phyloP scores from a whole-genome alignment of 2,329 filamentous ascomycete species.

The Venturia nashicola region DNA sequence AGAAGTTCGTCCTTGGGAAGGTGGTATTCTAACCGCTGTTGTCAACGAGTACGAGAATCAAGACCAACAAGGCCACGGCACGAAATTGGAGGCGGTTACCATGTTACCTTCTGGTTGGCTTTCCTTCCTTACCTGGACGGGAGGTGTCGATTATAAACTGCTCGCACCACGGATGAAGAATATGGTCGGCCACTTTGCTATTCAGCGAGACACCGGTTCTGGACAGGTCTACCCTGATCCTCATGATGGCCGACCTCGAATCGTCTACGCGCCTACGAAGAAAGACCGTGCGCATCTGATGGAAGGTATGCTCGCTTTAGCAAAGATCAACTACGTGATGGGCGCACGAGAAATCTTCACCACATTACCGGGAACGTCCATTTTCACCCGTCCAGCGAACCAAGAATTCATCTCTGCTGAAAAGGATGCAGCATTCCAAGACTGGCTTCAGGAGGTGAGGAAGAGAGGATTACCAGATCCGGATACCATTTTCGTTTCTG shows the following conservation, averaged over 20 bases:
- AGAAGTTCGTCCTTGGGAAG: constrained; percentile 51
- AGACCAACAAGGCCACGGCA: constrained; percentile 68
- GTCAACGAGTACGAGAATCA: constrained; percentile 69
- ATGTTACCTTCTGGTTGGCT: constrained; percentile 62
- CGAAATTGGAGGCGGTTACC: constrained; percentile 64
- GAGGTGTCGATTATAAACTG: constrained; percentile 61
- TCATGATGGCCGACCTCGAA: constrained; percentile 46
- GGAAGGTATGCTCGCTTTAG: constrained; percentile 57
- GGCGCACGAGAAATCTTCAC: constrained; percentile 73
- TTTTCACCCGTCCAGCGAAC: constrained; percentile 43
- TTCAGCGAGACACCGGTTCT: constrained; percentile 63
- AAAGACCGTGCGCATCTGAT: constrained; percentile 63
- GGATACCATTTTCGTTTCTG: constrained; percentile 47
- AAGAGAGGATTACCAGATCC: constrained; percentile 38
- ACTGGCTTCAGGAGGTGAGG: constrained; percentile 45
- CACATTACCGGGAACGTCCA: constrained; percentile 46
- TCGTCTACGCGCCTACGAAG: constrained; percentile 58
- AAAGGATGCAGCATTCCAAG: constrained; percentile 35
- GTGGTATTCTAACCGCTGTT: constrained; percentile 68
- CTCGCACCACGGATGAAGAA: constrained; percentile 54
- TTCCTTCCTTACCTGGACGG: constrained; percentile 52
- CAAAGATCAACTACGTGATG: constrained; percentile 65
- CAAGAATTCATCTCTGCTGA: constrained; percentile 14
- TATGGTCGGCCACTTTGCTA: constrained; percentile 58
- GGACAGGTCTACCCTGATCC: constrained; percentile 62